Evolutionary conservation across 2,329 filamentous ascomycete genomes (phyloP).

Genomic region (Penicillium olsonii): DNA sequence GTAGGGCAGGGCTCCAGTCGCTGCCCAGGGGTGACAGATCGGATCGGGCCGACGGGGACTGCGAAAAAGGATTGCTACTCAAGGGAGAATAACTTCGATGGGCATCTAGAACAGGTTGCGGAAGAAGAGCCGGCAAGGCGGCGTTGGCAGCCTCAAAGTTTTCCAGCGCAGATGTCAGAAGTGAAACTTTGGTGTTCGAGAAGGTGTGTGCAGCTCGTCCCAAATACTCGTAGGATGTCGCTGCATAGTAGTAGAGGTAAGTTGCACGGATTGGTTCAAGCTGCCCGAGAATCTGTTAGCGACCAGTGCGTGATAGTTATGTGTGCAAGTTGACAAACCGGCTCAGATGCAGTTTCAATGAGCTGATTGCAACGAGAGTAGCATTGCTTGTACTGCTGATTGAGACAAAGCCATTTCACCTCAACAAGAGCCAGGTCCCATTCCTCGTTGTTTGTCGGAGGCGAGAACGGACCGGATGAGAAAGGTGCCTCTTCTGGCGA

Average conservation of each 20-base stretch:
- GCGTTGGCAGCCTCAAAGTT: slow-evolving; percentile 39
- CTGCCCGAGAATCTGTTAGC: slow-evolving; percentile 24
- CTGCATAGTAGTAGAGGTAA: slow-evolving; percentile 51
- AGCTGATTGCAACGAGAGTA: slow-evolving; percentile 34
- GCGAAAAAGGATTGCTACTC: background rate
- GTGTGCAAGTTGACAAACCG: slow-evolving; percentile 24
- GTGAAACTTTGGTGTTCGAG: slow-evolving; percentile 44
- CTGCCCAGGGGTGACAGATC: background rate
- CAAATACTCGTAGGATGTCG: slow-evolving; percentile 49
- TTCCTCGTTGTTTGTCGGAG: slow-evolving; percentile 25
- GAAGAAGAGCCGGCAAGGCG: slow-evolving; percentile 25
- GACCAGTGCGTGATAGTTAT: background rate
- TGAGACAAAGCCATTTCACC: slow-evolving; percentile 39
- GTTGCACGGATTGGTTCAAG: slow-evolving; percentile 36
- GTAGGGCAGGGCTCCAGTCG: background rate
- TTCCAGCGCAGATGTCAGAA: slow-evolving; percentile 43
- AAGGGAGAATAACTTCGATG: background rate
- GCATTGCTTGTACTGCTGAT: slow-evolving; percentile 46
- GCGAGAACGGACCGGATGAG: slow-evolving; percentile 16
- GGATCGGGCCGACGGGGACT: background rate
- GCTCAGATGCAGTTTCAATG: slow-evolving; percentile 25
- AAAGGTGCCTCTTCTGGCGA: slow-evolving; percentile 13
- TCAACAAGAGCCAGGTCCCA: slow-evolving; percentile 37
- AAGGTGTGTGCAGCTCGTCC: slow-evolving; percentile 49
- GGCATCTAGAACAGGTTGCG: background rate